Evolutionary conservation across 2,329 filamentous ascomycete species (phyloP).

Genomic region (Aspergillus floridensis): DNA sequence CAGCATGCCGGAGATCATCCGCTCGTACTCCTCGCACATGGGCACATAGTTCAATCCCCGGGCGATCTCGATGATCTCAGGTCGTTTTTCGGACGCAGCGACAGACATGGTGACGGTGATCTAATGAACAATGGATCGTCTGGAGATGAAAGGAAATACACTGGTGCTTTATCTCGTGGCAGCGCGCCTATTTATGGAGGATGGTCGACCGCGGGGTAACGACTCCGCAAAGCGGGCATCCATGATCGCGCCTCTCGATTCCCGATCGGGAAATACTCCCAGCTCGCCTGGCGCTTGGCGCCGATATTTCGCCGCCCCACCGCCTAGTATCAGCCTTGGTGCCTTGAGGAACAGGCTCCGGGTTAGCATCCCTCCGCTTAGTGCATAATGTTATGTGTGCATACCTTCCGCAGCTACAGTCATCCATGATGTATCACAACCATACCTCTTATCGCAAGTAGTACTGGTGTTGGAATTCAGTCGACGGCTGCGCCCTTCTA

Average conservation of each 20-base stretch:
- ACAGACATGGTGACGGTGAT: not conserved
- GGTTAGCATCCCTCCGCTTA: no score
- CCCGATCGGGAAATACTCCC: not conserved
- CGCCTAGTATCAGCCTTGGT: conserved; percentile 9
- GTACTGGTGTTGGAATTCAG: no score
- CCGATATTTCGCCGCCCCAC: not conserved
- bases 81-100: conserved; percentile 26
- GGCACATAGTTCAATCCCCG: conserved; percentile 25
- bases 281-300: not conserved
- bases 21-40: conserved; percentile 36
- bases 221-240: not conserved
- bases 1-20: conserved; percentile 39
- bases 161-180: conserved; percentile 42
- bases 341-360: conserved; percentile 8
- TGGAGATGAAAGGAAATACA: not conserved
- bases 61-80: conserved; percentile 32
- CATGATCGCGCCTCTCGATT: not conserved
- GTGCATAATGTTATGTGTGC: no score
- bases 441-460: no score
- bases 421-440: no score
- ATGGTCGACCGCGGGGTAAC: not conserved
- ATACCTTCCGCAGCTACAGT: no score
- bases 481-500: no score
- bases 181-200: conserved; percentile 4
- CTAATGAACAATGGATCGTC: not conserved